Evolutionary conservation across 1,284 basidiomycete species (phyloP).

Genomic region (Malassezia caprae): DNA sequence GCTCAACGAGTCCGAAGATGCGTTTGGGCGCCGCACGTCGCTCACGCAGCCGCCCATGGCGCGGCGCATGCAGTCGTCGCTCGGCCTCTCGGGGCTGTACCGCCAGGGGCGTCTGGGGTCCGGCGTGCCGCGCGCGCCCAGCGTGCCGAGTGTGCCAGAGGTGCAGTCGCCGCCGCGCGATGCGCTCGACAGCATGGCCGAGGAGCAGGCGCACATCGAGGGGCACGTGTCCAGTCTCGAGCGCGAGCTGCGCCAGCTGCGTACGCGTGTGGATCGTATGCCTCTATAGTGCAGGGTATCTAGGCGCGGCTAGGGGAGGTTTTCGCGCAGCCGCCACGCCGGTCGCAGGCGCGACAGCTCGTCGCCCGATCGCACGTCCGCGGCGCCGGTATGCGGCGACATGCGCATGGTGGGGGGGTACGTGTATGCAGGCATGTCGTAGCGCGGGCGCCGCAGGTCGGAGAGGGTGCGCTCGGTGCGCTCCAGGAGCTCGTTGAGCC

Average conservation of each 20-base stretch:
- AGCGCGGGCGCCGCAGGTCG: slow-evolving; percentile 15
- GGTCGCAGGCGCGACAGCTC: neutral
- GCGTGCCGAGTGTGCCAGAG: neutral
- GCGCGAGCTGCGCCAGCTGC: slow-evolving; percentile 7
- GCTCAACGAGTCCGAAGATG: slow-evolving; percentile 9
- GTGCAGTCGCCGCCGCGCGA: neutral
- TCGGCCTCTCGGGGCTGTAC: slow-evolving; percentile 12
- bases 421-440: neutral
- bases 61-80: slow-evolving; percentile 18
- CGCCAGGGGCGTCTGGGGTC: neutral
- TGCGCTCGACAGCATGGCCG: neutral
- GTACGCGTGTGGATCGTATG: slow-evolving; percentile 6
- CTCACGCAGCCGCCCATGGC: slow-evolving; percentile 1
- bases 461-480: slow-evolving; percentile 31
- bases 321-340: neutral
- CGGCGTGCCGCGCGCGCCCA: neutral
- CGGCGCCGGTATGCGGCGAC: neutral
- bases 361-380: neutral
- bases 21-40: slow-evolving; percentile 12
- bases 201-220: slow-evolving; percentile 7
- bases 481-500: slow-evolving; percentile 31
- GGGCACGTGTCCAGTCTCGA: slow-evolving; percentile 7
- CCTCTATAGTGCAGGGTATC: slow-evolving; percentile 3
- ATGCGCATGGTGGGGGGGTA: neutral
- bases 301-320: neutral